phyloP scores from a whole-genome alignment of 139 green algal species.

The Trebouxia sp. region DNA sequence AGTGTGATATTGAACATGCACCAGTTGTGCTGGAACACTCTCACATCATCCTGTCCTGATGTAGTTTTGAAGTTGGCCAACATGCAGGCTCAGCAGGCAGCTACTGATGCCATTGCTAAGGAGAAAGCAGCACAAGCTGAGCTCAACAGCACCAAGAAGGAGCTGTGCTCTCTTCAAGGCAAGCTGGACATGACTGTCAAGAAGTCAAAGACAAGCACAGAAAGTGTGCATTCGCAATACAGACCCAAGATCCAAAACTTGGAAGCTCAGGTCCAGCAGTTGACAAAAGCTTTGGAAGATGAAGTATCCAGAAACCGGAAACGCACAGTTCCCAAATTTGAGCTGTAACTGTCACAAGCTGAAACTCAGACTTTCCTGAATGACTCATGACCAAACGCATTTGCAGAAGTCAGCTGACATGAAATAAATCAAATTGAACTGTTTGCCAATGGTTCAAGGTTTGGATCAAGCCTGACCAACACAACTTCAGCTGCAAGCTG shows the following conservation, averaged over 20 bases:
- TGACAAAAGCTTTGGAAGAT: conserved; percentile 9
- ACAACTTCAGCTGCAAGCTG: background rate
- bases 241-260: conserved; percentile 6
- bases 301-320: background rate
- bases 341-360: background rate
- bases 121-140: background rate
- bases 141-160: background rate
- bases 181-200: background rate
- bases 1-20: background rate
- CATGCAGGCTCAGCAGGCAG: conserved; percentile 7
- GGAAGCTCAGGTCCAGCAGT: background rate
- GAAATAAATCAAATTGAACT: too few species aligned
- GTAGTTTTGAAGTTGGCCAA: too few species aligned
- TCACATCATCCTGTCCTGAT: too few species aligned
- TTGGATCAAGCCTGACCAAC: too few species aligned
- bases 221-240: background rate
- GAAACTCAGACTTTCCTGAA: background rate
- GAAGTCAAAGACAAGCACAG: background rate
- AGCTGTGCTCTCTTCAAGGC: background rate
- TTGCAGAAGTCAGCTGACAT: too few species aligned
- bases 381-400: background rate
- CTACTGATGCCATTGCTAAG: background rate
- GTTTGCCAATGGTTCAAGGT: too few species aligned
- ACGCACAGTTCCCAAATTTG: background rate
- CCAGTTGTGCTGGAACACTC: too few species aligned